Conservation (phyloP, 352 stramenopile genomes). For the Lagenidium giganteum region DNA sequence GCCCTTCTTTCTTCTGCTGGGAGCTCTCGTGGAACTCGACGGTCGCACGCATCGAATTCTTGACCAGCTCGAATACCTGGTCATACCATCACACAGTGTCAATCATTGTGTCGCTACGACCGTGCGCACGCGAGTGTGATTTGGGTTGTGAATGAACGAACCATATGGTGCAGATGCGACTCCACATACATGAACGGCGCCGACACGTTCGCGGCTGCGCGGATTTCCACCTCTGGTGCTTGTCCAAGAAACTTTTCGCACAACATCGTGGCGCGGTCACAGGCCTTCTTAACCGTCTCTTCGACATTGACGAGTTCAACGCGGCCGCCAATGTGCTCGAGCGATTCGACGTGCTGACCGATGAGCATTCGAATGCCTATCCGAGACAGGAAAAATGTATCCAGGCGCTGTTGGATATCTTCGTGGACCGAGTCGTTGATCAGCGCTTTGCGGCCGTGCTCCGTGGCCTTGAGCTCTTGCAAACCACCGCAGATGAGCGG, state of each 20-base stretch:
- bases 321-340: slow-evolving; percentile 49
- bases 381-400: slow-evolving; percentile 97
- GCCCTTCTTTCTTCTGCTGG: slow-evolving; percentile 24
- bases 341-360: slow-evolving; percentile 82
- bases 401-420: slow-evolving; percentile 81
- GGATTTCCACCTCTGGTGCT: slow-evolving; percentile 57
- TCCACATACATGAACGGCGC: slow-evolving; percentile 80
- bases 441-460: slow-evolving; percentile 55
- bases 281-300: slow-evolving; percentile 54
- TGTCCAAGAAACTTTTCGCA: slow-evolving; percentile 51
- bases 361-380: slow-evolving; percentile 99
- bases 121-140: too few relatives aligned
- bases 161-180: slow-evolving; percentile 83
- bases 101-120: too few relatives aligned
- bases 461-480: slow-evolving; percentile 56
- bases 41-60: slow-evolving; percentile 98
- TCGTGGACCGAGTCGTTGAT: slow-evolving; percentile 60
- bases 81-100: too few relatives aligned
- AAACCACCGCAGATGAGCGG: slow-evolving; percentile 73
- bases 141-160: too few relatives aligned
- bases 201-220: slow-evolving; percentile 31
- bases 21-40: slow-evolving; percentile 91
- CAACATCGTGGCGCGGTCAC: slow-evolving; percentile 41
- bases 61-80: slow-evolving; percentile 97
- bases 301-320: slow-evolving; percentile 72